Base-by-base conservation (phyloP, 768 basidiomycete genomes). In the Lactarius hengduanensis region DNA sequence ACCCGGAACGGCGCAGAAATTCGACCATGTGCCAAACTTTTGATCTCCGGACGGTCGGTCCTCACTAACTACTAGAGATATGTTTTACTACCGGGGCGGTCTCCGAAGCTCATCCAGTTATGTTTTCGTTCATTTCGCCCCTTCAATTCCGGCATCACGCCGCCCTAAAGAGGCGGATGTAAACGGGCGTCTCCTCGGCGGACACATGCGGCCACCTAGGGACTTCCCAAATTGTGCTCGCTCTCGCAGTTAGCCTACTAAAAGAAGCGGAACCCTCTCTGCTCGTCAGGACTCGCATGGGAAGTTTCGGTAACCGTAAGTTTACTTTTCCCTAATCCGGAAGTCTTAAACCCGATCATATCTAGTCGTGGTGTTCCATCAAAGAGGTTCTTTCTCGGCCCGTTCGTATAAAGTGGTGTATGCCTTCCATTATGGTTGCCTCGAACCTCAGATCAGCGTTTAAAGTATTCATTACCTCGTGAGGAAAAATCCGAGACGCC, bases 41-140 rank as follows among this genome's bases (percentile, higher is more conserved):
- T 69, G 68, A 69, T 69, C 68, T 69, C 68, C 68, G 68, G 50
- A 38, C 26, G 57, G 53, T 61, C 60, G 65, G 68, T 57, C 64
- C 64, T 60, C 64, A 66, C 28, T 67, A 57, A 43, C 68, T 32
- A 30, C 20, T 50, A 43, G 65, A 67, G 61, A 36, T 62, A 65
- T 54, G 22, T 59, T 58, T 13, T 66, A 47, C 41, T 22, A 43
- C 53, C 68, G 65, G 68, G 57, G 32, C 60, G 65, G 61, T 54
- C 61, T 66, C 65, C 65, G 65, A 60, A 67, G 61, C 41, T 30
- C 61, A 22, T 55, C 61, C 30, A 53, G 65, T 65, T 60, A 60
- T 65, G 58, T 65, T 57, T 57, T 45, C 0, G 56, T 66, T 66
- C 61, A 58, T 62, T 56, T 62, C 61, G 53, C 66, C 57, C 16